A percentile compares a stretch with the other conserved stretches of the same genome.
Conservation (phyloP, 306 rosid genomes). For the Prunus salicina region DNA sequence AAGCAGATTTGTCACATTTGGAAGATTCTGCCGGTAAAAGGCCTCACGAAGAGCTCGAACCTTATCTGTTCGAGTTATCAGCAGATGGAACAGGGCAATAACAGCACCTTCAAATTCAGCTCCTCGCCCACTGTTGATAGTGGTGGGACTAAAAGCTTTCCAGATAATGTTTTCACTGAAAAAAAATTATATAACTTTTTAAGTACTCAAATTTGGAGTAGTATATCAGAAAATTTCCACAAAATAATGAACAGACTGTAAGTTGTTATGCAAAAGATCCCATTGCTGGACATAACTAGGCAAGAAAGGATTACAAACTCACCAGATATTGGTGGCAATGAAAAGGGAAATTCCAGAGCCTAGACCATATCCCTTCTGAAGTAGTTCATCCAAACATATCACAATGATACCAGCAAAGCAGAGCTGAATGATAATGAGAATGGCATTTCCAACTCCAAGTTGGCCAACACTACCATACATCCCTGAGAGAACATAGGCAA, state of each 20-base stretch:
- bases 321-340: conserved; percentile 97
- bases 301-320: conserved; percentile 12
- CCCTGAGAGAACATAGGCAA: conserved; percentile 95
- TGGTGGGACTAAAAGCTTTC: conserved; percentile 97
- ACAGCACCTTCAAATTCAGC: conserved; percentile 97
- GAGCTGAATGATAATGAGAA: conserved; percentile 86
- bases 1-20: conserved; percentile 86
- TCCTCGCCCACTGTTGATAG: conserved; percentile 93
- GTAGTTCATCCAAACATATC: conserved; percentile 93
- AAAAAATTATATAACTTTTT: conserved; percentile 11
- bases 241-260: not conserved
- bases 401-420: conserved; percentile 95
- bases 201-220: conserved; percentile 2
- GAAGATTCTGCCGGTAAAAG: conserved; percentile 92
- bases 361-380: conserved; percentile 97
- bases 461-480: conserved; percentile 98
- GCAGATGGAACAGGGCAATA: conserved; percentile 83
- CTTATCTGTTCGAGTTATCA: conserved; percentile 84
- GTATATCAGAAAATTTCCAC: not conserved
- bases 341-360: conserved; percentile 98
- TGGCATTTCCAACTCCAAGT: conserved; percentile 95
- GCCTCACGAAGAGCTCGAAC: conserved; percentile 91
- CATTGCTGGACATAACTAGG: not conserved
- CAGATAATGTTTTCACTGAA: conserved; percentile 86
- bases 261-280: not conserved